Evolutionary conservation across 768 basidiomycete genomes (phyloP).

Genomic region (Podaxis sp.): DNA sequence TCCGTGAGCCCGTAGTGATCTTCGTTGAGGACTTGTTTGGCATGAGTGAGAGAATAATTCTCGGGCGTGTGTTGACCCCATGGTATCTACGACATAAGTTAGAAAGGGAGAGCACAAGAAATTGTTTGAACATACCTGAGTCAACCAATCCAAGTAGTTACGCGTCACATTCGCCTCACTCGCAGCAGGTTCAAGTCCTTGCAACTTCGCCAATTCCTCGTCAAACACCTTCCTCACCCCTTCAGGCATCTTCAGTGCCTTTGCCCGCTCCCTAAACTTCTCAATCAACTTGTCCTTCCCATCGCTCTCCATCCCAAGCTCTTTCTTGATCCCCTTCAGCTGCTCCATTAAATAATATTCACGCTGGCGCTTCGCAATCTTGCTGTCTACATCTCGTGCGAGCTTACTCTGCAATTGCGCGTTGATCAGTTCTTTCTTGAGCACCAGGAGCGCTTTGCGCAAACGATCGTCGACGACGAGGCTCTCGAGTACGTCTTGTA

Average conservation of each 20-base stretch:
- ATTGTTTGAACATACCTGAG: slow-evolving; percentile 50
- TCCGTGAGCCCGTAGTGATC: slow-evolving; percentile 94
- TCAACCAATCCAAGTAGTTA: slow-evolving; percentile 93
- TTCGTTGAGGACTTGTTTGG: slow-evolving; percentile 83
- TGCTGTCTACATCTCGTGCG: slow-evolving; percentile 88
- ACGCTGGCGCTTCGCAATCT: slow-evolving; percentile 91
- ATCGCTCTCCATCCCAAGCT: slow-evolving; percentile 92
- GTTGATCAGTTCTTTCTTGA: slow-evolving; percentile 98
- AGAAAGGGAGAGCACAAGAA: slow-evolving; percentile 4
- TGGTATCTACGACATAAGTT: slow-evolving; percentile 55
- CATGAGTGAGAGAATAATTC: slow-evolving; percentile 86
- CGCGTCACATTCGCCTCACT: slow-evolving; percentile 92
- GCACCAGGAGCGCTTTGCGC: slow-evolving; percentile 84
- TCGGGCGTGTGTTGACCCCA: slow-evolving; percentile 96
- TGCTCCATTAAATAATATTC: slow-evolving; percentile 98
- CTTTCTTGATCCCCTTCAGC: slow-evolving; percentile 94
- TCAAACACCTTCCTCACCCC: slow-evolving; percentile 92
- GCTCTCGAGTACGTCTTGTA: slow-evolving; percentile 92
- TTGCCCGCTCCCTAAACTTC: slow-evolving; percentile 87
- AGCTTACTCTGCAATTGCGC: slow-evolving; percentile 94
- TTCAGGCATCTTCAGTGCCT: slow-evolving; percentile 83
- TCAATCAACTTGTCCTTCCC: slow-evolving; percentile 94
- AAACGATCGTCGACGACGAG: slow-evolving; percentile 85
- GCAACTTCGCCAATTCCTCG: slow-evolving; percentile 89
- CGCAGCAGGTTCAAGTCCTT: slow-evolving; percentile 86